These are phyloP conservation scores for Calonectria multiphialidica DNA, from an alignment of 2,329 filamentous ascomycete species.

Conservation along the genomic window DNA sequence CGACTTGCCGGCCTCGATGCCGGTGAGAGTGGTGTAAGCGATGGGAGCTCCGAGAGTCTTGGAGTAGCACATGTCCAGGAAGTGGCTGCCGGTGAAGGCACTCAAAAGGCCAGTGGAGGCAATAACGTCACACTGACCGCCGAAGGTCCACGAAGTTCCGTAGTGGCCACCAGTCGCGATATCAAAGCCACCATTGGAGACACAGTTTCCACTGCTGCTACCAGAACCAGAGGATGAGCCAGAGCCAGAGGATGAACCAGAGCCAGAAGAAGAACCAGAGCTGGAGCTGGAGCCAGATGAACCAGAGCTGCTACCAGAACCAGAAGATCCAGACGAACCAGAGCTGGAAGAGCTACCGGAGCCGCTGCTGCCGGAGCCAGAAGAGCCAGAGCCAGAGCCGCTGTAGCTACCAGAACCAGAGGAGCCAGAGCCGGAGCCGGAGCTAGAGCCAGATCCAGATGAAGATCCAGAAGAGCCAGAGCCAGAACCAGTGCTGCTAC, in stretches of 20 bases:
- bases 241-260: not conserved
- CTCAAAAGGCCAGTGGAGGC: not conserved
- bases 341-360: too few species aligned
- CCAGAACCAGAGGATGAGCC: not conserved
- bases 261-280: not conserved
- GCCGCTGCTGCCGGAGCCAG: too few species aligned
- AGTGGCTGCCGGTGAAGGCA: not conserved
- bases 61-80: not conserved
- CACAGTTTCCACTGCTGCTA: not conserved
- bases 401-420: too few species aligned
- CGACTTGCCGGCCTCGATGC: not conserved
- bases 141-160: not conserved
- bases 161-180: not conserved
- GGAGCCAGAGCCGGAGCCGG: too few species aligned
- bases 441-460: not conserved
- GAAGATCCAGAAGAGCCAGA: not conserved
- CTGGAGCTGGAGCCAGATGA: not conserved
- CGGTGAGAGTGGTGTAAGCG: not conserved
- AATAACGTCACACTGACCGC: not conserved
- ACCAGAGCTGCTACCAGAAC: not conserved
- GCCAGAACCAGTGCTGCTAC: not conserved
- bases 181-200: not conserved
- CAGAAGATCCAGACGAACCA: not conserved
- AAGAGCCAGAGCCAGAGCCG: too few species aligned
- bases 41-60: not conserved